A percentile compares a stretch with the other conserved stretches of the same genome.
Evolutionary conservation across 805 yeast species (phyloP).

Genomic region (Yarrowia hollandica): DNA sequence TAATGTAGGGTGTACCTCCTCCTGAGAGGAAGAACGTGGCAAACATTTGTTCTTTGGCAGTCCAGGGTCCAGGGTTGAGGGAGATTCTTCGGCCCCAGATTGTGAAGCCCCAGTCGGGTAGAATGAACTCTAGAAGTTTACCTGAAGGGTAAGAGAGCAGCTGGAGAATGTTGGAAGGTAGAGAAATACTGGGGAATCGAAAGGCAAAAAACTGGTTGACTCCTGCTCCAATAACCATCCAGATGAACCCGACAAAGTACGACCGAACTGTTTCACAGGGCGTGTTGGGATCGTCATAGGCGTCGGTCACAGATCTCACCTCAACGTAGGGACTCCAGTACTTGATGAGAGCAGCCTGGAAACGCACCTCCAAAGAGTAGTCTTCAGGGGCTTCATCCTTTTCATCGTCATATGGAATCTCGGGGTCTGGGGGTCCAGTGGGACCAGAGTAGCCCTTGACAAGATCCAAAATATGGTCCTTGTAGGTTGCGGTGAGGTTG

Average conservation of each 20-base stretch:
- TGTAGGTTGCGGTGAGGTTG: not conserved
- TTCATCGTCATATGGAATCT: not conserved
- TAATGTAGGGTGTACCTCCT: slow-evolving; percentile 36
- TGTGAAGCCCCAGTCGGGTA: slow-evolving; percentile 44
- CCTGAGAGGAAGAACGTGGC: slow-evolving; percentile 47
- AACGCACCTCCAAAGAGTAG: not conserved
- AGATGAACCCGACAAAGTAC: slow-evolving; percentile 43
- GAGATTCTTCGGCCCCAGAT: slow-evolving; percentile 45
- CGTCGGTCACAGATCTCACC: slow-evolving; percentile 59
- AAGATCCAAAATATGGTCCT: not conserved
- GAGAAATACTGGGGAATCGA: slow-evolving; percentile 52
- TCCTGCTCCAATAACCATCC: slow-evolving; percentile 34
- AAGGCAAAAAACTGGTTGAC: slow-evolving; percentile 48
- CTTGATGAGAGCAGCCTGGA: not conserved
- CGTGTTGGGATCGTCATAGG: slow-evolving; percentile 49
- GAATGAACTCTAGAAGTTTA: slow-evolving; percentile 27
- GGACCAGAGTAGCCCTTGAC: not conserved
- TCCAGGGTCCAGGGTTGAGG: slow-evolving; percentile 66
- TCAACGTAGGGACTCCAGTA: slow-evolving; percentile 55
- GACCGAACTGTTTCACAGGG: slow-evolving; percentile 52
- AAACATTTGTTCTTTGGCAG: slow-evolving; percentile 64
- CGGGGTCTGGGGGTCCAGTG: not conserved
- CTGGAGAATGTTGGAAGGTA: slow-evolving; percentile 54
- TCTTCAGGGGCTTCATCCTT: not conserved
- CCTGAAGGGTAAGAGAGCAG: slow-evolving; percentile 62